Base-by-base conservation (phyloP, 2,329 filamentous ascomycete species). In the Fusarium sp. region DNA sequence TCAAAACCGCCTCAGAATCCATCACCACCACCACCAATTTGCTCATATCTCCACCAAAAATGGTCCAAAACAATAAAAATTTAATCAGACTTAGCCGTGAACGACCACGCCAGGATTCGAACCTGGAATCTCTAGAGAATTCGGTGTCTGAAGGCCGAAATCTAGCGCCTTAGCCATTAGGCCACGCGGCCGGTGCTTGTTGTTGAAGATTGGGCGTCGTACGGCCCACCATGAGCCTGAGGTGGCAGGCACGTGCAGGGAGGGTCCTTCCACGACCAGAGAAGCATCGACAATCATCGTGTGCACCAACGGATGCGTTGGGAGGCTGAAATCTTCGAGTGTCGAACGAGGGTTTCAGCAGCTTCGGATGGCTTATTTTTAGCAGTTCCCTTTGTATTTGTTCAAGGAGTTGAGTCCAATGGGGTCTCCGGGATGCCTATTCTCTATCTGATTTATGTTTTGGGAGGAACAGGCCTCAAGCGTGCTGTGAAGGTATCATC, bases 131-230 rank as follows among this genome's bases (percentile, higher is more conserved):
- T 81, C 77, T 80, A 80, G 79, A 80, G 79, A 66, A 35, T 59
- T 70, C 38, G 61, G 47, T 57, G 56, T n/a, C 63, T 61, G 60
- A 47, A 27, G 70, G 78, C 80, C 80, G 80, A 81, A 81, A 81
- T 81, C 79, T 80, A 80, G 76, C 80, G 80, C 80, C 77, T 79
- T 81, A 80, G 65, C 80, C 80, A 81, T 81, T 81, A 79, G 77
- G 79, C 80, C 79, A 81, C 78, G 79, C 80, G 80, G 79, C 80
- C 78, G 11, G 37, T 52, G 60, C 18, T 57, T 70, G 18, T 37
- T 69, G 47, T 61, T 72, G 35, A 24, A 14, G 35, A 11, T 10
- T 1, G 2, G 11, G 8, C 2, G 7, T 8, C n/a, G 27, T 34
- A 35, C 31, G 52, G 29, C 9, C 31, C n/a, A 37, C n/a, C 52